Evolutionary conservation across 148 eudicot genomes (phyloP).

Genomic region (Amaranthus cruentus): DNA sequence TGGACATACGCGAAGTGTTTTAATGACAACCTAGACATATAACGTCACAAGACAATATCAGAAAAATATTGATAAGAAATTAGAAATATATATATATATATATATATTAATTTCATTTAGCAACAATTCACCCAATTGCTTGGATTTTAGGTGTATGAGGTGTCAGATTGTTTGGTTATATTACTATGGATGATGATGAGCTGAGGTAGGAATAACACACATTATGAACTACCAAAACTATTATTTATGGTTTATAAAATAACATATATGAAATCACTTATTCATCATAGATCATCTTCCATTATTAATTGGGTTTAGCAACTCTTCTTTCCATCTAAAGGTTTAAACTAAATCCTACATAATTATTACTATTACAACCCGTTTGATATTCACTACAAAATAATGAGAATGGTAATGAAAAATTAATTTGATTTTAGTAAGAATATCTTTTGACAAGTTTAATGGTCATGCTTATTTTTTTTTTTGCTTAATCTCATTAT

Average conservation of each 20-base stretch:
- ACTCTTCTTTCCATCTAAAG: neutral
- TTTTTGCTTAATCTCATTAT: no score
- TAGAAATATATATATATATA: neutral
- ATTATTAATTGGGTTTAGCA: neutral
- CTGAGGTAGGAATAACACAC: neutral
- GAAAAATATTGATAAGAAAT: neutral
- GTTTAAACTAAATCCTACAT: no score
- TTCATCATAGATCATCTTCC: neutral
- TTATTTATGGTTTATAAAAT: neutral
- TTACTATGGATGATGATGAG: constrained; percentile 9
- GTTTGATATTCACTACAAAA: no score
- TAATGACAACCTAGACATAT: neutral
- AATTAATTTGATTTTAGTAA: no score
- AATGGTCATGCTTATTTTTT: no score
- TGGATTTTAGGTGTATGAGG: constrained; percentile 14
- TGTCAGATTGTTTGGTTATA: constrained; percentile 10
- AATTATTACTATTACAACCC: no score
- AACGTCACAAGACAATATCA: neutral
- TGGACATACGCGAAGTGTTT: no score
- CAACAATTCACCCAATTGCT: constrained; percentile 6
- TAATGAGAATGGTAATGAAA: no score
- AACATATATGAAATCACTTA: constrained; percentile 2
- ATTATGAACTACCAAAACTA: constrained; percentile 3
- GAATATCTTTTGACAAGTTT: no score
- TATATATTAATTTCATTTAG: neutral